phyloP scores from a whole-genome alignment of 768 basidiomycete species.

The Arthromyces matolae region DNA sequence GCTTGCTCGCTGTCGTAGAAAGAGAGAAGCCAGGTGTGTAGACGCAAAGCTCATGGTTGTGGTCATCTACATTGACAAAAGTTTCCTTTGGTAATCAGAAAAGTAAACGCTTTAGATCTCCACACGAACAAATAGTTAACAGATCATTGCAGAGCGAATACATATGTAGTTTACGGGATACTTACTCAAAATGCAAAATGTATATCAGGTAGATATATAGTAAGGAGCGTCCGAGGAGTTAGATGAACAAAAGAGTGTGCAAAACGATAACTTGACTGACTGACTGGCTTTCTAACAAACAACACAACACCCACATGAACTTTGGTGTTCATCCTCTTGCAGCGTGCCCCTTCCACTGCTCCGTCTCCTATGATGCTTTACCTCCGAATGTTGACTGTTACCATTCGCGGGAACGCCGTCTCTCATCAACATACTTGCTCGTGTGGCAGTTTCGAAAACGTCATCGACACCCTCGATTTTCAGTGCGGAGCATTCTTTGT shows the following conservation, averaged over 20 bases:
- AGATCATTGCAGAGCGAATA: constrained; percentile 11
- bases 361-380: constrained; percentile 49
- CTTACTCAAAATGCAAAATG: constrained; percentile 26
- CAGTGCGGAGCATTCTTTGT: constrained; percentile 92
- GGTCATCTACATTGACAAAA: not conserved
- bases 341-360: constrained; percentile 44
- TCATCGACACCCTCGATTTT: constrained; percentile 93
- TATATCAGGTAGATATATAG: constrained; percentile 24
- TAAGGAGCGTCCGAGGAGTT: constrained; percentile 18
- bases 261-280: not conserved
- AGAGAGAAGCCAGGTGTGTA: constrained; percentile 11
- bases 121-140: not conserved
- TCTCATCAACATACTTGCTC: constrained; percentile 94
- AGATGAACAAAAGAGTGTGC: constrained; percentile 4
- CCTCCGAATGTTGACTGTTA: constrained; percentile 31
- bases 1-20: constrained; percentile 8
- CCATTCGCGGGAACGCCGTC: constrained; percentile 65
- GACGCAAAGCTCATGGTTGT: constrained; percentile 14
- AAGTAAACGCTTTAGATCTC: not conserved
- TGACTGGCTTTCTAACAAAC: constrained; percentile 43
- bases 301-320: constrained; percentile 69
- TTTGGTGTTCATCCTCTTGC: constrained; percentile 43
- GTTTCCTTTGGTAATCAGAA: not conserved
- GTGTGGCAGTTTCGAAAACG: constrained; percentile 94
- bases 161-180: constrained; percentile 18